phyloP scores from a whole-genome alignment of 495 filamentous ascomycete species.

The Tuber brumale region DNA sequence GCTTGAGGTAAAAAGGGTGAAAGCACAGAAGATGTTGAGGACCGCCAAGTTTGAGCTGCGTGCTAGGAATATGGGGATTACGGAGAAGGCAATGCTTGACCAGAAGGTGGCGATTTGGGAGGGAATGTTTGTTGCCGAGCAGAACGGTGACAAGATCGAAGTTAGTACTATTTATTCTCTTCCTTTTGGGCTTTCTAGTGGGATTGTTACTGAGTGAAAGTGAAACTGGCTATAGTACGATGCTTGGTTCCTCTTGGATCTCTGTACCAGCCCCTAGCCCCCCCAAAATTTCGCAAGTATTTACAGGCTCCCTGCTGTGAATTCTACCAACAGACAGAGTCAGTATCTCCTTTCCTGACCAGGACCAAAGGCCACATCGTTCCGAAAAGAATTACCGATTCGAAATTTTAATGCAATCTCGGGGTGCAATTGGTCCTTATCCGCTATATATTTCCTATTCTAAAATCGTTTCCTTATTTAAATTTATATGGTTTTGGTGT shows the following conservation, averaged over 20 bases:
- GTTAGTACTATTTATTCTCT: not conserved
- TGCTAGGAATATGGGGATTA: not conserved
- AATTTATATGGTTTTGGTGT: not conserved
- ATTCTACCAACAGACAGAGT: not conserved
- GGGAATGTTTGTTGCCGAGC: not conserved
- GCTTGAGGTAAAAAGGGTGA: not conserved
- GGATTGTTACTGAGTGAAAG: not conserved
- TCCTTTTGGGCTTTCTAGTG: not conserved
- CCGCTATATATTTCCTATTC: too few species aligned
- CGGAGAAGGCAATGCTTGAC: not conserved
- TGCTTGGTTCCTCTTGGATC: not conserved
- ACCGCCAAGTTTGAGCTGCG: not conserved
- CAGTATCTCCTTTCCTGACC: not conserved
- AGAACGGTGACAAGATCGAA: not conserved
- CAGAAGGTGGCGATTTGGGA: not conserved
- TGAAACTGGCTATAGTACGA: not conserved
- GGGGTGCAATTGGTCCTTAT: too few species aligned
- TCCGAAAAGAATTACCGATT: not conserved
- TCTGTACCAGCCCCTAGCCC: not conserved
- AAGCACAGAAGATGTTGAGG: not conserved
- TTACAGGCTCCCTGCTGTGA: not conserved
- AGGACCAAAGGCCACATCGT: not conserved
- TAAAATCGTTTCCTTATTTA: not conserved
- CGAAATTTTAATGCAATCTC: not conserved
- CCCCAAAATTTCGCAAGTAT: not conserved